Percentiles rank a stretch among this genome's conserved stretches.
Evolutionary conservation across 352 stramenopile species (phyloP).

Genomic region (Thraustotheca clavata): DNA sequence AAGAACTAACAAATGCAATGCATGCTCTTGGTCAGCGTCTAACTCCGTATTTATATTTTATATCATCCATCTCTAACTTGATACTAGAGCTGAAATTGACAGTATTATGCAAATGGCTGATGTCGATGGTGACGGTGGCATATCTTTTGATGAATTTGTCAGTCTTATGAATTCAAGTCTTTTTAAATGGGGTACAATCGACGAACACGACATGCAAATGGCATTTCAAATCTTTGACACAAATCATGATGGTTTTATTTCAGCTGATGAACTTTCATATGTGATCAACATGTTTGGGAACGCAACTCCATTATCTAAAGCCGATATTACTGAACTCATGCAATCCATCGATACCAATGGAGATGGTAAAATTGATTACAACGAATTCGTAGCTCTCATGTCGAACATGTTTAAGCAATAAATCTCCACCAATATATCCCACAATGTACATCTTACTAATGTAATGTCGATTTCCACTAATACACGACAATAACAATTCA

Average conservation of each 20-base stretch:
- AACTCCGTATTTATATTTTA: slow-evolving; percentile 19
- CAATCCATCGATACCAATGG: slow-evolving; percentile 66
- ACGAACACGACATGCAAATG: slow-evolving; percentile 41
- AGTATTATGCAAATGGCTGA: slow-evolving; percentile 64
- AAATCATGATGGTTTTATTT: slow-evolving; percentile 66
- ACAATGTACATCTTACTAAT: too few relatives aligned
- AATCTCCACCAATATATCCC: too few relatives aligned
- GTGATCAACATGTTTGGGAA: slow-evolving; percentile 57
- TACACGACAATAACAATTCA: too few relatives aligned
- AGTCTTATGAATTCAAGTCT: slow-evolving; percentile 68
- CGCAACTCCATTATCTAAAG: slow-evolving; percentile 29
- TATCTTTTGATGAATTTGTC: slow-evolving; percentile 73
- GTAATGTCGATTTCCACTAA: too few relatives aligned
- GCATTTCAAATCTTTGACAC: slow-evolving; percentile 63
- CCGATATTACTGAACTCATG: slow-evolving; percentile 55
- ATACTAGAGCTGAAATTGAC: slow-evolving; percentile 51
- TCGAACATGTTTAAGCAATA: background rate
- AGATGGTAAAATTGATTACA: slow-evolving; percentile 80
- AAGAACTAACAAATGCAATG: slow-evolving; percentile 47
- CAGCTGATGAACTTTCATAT: slow-evolving; percentile 47
- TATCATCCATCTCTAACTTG: too few relatives aligned
- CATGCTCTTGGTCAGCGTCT: slow-evolving; percentile 46
- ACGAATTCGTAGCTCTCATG: slow-evolving; percentile 49
- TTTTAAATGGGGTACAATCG: slow-evolving; percentile 48
- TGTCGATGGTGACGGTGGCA: slow-evolving; percentile 54